These are phyloP conservation scores for Circinella umbellata DNA, from an alignment of 371 early-diverging fungal species.

Conservation along the genomic window DNA sequence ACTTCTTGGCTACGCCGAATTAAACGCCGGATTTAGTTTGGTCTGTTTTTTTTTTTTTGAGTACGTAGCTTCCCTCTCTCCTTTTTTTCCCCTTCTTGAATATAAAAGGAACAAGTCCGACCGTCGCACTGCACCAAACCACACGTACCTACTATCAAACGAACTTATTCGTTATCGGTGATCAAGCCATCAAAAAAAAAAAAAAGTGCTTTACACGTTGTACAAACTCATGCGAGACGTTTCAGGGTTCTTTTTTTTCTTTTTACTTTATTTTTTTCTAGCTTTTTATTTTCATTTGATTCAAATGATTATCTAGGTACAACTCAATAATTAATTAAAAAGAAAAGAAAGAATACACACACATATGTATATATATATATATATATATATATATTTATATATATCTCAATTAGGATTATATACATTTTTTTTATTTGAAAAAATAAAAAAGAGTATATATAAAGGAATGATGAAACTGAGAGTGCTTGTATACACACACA, in stretches of 20 bases:
- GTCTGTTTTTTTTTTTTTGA: neutral
- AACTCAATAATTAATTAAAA: neutral
- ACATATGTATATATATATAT: no score
- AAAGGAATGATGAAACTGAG: no score
- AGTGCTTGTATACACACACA: no score
- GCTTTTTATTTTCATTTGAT: no score
- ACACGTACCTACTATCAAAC: no score
- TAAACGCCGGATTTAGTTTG: neutral
- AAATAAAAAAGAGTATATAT: no score
- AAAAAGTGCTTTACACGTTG: neutral
- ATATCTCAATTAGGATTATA: no score
- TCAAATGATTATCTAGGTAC: no score
- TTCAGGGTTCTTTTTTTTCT: conserved; percentile 8
- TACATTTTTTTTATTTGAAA: no score
- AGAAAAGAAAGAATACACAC: neutral
- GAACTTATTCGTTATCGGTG: neutral
- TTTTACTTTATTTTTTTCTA: no score
- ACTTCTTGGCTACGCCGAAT: conserved; percentile 3
- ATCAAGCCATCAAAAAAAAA: neutral
- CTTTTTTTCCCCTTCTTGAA: conserved; percentile 2
- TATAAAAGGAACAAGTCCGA: neutral
- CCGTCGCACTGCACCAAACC: neutral
- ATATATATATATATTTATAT: no score
- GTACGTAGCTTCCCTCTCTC: neutral
- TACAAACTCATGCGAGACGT: conserved; percentile 7